Evolutionary conservation across 2,329 filamentous ascomycete genomes (phyloP).

Genomic region (Penicillium nordicum): DNA sequence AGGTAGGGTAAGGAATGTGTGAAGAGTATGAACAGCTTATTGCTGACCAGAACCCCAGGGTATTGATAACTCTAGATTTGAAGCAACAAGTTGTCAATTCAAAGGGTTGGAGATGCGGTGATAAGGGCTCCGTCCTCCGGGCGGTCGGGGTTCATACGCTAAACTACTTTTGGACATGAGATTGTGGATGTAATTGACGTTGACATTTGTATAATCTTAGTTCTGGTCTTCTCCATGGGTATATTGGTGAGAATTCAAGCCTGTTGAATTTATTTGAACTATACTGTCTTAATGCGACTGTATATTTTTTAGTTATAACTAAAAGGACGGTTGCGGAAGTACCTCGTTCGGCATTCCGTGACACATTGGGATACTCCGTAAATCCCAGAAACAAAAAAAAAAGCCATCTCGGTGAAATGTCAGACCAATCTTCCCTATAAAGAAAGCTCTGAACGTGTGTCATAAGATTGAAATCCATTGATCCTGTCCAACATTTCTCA

Average conservation of each 20-base stretch:
- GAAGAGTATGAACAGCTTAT: not conserved
- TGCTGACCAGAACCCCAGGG: not conserved
- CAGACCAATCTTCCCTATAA: not conserved
- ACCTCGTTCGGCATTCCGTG: not conserved
- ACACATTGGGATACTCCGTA: not conserved
- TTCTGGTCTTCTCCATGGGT: not conserved
- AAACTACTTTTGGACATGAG: slow-evolving; percentile 3
- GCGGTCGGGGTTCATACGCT: slow-evolving; percentile 8
- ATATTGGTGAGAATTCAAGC: not conserved
- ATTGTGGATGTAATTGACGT: not conserved
- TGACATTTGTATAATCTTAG: not conserved
- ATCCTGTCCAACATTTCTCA: slow-evolving; percentile 9
- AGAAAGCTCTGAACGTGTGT: not conserved
- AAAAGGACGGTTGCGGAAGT: not conserved
- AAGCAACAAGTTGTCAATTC: not conserved
- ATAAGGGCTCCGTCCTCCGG: slow-evolving; percentile 3
- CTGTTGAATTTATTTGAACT: no score
- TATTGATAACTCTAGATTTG: not conserved
- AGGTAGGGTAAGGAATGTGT: not conserved
- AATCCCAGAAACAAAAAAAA: not conserved
- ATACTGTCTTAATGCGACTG: not conserved
- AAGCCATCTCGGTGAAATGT: not conserved
- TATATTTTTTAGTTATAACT: not conserved
- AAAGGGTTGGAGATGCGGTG: slow-evolving; percentile 7
- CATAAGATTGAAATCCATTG: not conserved